A percentile compares a stretch with the other conserved stretches of the same genome.
Conservation (phyloP, 192 early-diverging fungal genomes). For the Gigaspora rosea region DNA sequence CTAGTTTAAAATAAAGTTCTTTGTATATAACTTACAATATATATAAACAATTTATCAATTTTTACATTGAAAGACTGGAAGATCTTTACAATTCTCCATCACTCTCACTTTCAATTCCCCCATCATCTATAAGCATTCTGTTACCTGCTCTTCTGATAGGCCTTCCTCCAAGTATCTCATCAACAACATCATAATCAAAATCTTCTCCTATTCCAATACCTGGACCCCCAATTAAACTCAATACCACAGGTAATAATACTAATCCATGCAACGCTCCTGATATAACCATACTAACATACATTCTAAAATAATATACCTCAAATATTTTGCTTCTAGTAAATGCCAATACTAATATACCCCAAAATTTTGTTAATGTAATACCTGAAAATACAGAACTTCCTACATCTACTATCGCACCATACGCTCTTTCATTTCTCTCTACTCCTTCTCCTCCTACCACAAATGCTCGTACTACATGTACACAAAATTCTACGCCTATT, state of each 20-base stretch:
- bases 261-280: constrained; percentile 61
- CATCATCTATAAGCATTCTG: constrained; percentile 29
- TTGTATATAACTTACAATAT: too few relatives aligned
- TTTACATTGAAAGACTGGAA: too few relatives aligned
- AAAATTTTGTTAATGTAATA: constrained; percentile 66
- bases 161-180: constrained; percentile 13
- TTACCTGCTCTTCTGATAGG: constrained; percentile 1
- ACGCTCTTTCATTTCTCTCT: constrained; percentile 48
- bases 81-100: constrained; percentile 5
- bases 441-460: constrained; percentile 50
- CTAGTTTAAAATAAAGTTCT: too few relatives aligned
- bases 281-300: constrained; percentile 66
- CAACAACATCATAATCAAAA: constrained; percentile 47
- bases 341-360: constrained; percentile 64
- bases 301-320: constrained; percentile 68
- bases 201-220: constrained; percentile 39
- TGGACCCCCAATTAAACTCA: constrained; percentile 52
- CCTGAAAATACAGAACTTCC: constrained; percentile 68
- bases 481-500: constrained; percentile 70
- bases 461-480: constrained; percentile 62
- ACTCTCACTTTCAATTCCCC: constrained; percentile 14
- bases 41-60: too few relatives aligned
- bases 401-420: constrained; percentile 53
- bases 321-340: constrained; percentile 70
- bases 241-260: constrained; percentile 57